Base-by-base conservation (phyloP, 192 early-diverging fungal species). In the Backusella psychrophila region DNA sequence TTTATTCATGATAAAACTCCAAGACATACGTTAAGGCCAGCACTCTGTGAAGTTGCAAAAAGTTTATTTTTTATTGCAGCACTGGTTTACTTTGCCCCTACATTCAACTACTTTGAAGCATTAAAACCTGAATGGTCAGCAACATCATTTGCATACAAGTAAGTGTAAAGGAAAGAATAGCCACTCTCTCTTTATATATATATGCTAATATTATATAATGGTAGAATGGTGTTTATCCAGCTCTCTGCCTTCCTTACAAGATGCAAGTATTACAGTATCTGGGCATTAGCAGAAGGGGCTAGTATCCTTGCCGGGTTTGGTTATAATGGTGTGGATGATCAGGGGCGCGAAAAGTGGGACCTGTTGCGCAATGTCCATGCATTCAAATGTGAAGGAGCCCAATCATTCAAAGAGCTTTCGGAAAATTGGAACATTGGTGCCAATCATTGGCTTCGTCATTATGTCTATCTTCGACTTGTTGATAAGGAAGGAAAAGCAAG, bases 351-450 rank as follows among this genome's bases (percentile, higher is more conserved):
- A 19, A 81, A 69, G 19, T 96, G 93, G 93, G 83, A 93, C 72
- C 86, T 88, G 49, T 87, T 93, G 31, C 85, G 91, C 44, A 96
- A 96, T 82, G 89, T 98, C 39, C 85, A 91, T 52, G 86, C 96
- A 29, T 75, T 76, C 39, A 87, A 79, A 4, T 90, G 94, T 52
- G 97, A 98, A 85, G 80, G 90, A 34, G 94, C 91, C 0, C 73
- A 90, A 76, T 96, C 91, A 73, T 76, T 92, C 14, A 95, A 94
- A 86, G 66, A 79, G 38, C 80, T 94, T 17, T 83, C 92, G 23
- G 95, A 95, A 75, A 80, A 82, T 71, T 98, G 97, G 97, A 98
- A 98, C 84, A 90, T 93, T 76, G 89, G 90, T 52, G 97, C 96
- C 3, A 92, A 91, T 74, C 82, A 83, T 41, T 98, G 96, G 96